A percentile compares a stretch with the other conserved stretches of the same genome.
Conservation (phyloP, 805 yeast species). For the Pichia membranifaciens region DNA sequence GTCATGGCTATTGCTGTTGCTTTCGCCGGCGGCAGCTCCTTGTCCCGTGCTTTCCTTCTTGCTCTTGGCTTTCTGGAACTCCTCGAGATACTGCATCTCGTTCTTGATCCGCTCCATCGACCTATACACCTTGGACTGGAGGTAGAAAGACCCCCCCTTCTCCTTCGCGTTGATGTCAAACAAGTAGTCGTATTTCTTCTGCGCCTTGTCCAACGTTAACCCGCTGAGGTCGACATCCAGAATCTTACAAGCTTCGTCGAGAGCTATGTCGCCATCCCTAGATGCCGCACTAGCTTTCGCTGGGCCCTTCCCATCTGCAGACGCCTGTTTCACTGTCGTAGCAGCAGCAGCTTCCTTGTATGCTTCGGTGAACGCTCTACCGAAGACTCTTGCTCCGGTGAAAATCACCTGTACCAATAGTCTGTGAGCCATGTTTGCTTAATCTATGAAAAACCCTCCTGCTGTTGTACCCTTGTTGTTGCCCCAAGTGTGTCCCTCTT, state of each 20-base stretch:
- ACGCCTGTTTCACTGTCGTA: constrained; percentile 60
- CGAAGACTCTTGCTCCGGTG: constrained; percentile 94
- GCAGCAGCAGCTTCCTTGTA: constrained; percentile 95
- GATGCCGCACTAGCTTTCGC: constrained; percentile 39
- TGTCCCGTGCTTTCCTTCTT: constrained; percentile 2
- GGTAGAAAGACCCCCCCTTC: constrained; percentile 91
- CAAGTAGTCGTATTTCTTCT: constrained; percentile 69
- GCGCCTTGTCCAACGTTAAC: constrained; percentile 52
- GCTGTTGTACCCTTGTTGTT: too few species aligned
- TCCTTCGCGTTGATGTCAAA: constrained; percentile 89
- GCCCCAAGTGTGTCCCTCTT: too few species aligned
- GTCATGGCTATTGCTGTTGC: neutral
- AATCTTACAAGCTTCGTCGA: constrained; percentile 89
- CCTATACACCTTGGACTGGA: constrained; percentile 88
- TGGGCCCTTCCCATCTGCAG: constrained; percentile 22
- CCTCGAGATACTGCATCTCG: constrained; percentile 61
- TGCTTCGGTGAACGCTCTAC: constrained; percentile 94
- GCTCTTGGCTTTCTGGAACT: constrained; percentile 29
- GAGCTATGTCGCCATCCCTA: constrained; percentile 69
- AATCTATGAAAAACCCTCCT: too few species aligned
- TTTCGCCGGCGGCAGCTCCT: neutral
- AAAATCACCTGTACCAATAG: constrained; percentile 80
- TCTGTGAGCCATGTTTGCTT: constrained; percentile 70
- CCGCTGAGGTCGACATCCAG: constrained; percentile 65
- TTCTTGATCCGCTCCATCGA: constrained; percentile 87